Base-by-base conservation (phyloP, 2,329 filamentous ascomycete species). In the Aspergillus sp. region DNA sequence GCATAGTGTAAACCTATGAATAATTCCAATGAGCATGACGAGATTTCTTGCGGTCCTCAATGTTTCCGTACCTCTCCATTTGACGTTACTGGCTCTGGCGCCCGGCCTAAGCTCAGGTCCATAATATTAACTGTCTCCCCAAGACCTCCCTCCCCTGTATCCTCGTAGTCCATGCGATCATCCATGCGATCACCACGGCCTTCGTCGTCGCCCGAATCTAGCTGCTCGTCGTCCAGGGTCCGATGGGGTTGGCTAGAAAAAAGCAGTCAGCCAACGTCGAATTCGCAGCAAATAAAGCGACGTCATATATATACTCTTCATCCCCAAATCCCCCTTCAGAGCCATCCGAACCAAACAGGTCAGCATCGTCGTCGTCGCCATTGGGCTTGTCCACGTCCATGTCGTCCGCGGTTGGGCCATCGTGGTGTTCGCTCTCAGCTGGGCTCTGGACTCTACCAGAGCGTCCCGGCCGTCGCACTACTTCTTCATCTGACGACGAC, bases 141-240 rank as follows among this genome's bases (percentile, higher is more conserved):
- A 47, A 69, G 67, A n/a, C 64, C 63, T 5, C 65, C 64, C 38
- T 67, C 66, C 27, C 64, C 66, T 4, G 61, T 64, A 41, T 66
- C 65, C 42, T 67, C 71, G 26, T 66, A 64, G 28, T 75, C 71
- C 63, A 73, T 71, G 8, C 61, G 68, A 8, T 73, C 69, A 5
- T 58, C 70, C 9, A 64, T 60, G 32, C 79, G 73, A 59, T 83
- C 80, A 49, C 68, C 65, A 40, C 79, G 73, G 39, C 69, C 76
- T 51, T 77, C 71, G 54, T 83, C 80, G 56, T 83, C 80, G 39
- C 78, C 80, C 7, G 80, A 83, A 58, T 83, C 80, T 35, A 83
- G 72, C 45, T 82, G 78, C 50, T 77, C 73, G 57, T 83, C 80
- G 48, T 82, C 78, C 8, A 83, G 68, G 51, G 69, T 72, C 49